phyloP scores from a whole-genome alignment of 2,329 filamentous ascomycete species.

The Penicillium capsulatum region DNA sequence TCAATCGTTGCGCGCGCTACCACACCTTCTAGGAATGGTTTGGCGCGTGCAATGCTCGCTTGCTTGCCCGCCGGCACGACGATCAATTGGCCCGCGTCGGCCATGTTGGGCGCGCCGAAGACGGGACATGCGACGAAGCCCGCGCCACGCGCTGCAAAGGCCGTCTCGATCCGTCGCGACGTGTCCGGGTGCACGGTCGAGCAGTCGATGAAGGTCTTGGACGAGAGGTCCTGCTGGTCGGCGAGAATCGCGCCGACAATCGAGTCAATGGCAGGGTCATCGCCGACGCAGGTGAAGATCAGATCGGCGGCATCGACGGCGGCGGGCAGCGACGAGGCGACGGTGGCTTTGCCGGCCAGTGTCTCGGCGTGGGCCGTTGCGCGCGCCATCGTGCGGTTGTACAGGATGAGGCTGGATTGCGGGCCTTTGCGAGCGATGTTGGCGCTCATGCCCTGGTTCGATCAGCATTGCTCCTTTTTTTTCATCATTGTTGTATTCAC shows the following conservation, averaged over 20 bases:
- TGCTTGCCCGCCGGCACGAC: constrained; percentile 67
- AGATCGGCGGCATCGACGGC: constrained; percentile 67
- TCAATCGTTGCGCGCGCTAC: constrained; percentile 47
- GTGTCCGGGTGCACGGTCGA: constrained; percentile 84
- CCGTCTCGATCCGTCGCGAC: constrained; percentile 60
- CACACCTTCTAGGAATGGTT: constrained; percentile 68
- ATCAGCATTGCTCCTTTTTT: neutral
- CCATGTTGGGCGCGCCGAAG: constrained; percentile 40
- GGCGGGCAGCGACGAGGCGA: constrained; percentile 61
- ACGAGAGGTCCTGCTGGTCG: constrained; percentile 50
- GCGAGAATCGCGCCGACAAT: constrained; percentile 56
- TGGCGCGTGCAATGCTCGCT: constrained; percentile 58
- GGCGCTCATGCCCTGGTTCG: constrained; percentile 66
- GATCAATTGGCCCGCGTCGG: constrained; percentile 64
- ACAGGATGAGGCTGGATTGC: constrained; percentile 66
- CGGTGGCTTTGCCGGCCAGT: constrained; percentile 57
- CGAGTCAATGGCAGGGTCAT: constrained; percentile 67
- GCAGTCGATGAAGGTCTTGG: constrained; percentile 81
- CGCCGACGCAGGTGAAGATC: constrained; percentile 74
- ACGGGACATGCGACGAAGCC: constrained; percentile 69
- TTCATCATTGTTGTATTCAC: neutral
- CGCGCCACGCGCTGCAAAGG: constrained; percentile 57
- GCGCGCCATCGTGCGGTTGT: constrained; percentile 70
- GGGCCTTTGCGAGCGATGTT: constrained; percentile 76
- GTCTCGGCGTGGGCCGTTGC: constrained; percentile 60